phyloP scores from a whole-genome alignment of 176 grass and related monocot genomes.

The Hordeum vulgare region DNA sequence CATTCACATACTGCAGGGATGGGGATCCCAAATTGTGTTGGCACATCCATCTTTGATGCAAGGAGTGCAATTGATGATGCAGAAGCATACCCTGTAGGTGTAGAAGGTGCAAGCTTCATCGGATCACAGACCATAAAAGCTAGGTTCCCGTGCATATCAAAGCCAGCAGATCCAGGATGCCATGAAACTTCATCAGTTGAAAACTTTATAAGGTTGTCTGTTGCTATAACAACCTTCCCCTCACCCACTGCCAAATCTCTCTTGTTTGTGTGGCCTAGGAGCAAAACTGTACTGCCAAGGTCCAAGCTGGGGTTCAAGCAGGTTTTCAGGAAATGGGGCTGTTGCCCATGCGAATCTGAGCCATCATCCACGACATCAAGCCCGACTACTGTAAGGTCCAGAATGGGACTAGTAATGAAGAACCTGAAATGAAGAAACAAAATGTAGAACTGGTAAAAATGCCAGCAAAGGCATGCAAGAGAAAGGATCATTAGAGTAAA shows the following conservation, averaged over 20 bases:
- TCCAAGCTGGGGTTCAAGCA: conserved; percentile 77
- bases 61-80: conserved; percentile 48
- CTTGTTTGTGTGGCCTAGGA: conserved; percentile 60
- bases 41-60: conserved; percentile 59
- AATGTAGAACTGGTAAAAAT: not conserved
- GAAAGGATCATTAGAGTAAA: conserved; percentile 5
- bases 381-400: conserved; percentile 88
- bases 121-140: conserved; percentile 94
- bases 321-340: conserved; percentile 72
- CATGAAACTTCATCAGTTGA: conserved; percentile 70
- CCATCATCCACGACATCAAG: conserved; percentile 51
- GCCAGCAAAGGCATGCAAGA: conserved; percentile 6
- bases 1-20: conserved; percentile 78
- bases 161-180: conserved; percentile 82
- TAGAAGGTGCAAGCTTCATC: conserved; percentile 89
- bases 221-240: conserved; percentile 81
- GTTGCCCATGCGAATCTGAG: conserved; percentile 44
- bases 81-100: conserved; percentile 54
- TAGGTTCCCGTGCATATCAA: conserved; percentile 85
- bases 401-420: conserved; percentile 86
- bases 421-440: conserved; percentile 56
- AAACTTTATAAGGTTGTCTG: conserved; percentile 94
- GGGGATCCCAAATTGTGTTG: conserved; percentile 74
- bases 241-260: conserved; percentile 65
- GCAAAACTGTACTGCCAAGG: conserved; percentile 68